Conservation (phyloP, 2,329 filamentous ascomycete genomes). For the Ceratocystis ficicola region DNA sequence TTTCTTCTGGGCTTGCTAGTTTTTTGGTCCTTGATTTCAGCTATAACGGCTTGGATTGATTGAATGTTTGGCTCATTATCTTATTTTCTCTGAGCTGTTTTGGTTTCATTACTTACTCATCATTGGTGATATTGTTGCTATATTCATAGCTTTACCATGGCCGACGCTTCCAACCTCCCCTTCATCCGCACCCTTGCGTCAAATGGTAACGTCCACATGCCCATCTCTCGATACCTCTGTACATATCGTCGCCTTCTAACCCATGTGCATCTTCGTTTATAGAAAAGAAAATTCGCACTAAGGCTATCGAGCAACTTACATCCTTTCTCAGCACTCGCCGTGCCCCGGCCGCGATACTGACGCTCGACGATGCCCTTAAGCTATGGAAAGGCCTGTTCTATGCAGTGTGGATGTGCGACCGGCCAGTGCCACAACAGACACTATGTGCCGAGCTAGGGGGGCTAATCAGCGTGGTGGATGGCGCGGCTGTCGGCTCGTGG, state of each 20-base stretch:
- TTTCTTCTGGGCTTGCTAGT: constrained; percentile 13
- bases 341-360: constrained; percentile 34
- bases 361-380: constrained; percentile 63
- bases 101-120: neutral
- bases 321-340: constrained; percentile 55
- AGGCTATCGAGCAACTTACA: constrained; percentile 63
- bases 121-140: neutral
- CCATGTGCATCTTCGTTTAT: neutral
- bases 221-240: neutral
- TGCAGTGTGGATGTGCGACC: constrained; percentile 87
- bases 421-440: constrained; percentile 72
- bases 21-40: neutral
- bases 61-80: neutral
- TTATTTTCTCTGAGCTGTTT: neutral
- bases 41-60: neutral
- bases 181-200: constrained; percentile 77
- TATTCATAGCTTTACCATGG: constrained; percentile 28
- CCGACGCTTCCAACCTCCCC: constrained; percentile 43
- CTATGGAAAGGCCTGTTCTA: constrained; percentile 94
- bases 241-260: constrained; percentile 1
- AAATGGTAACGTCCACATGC: constrained; percentile 47
- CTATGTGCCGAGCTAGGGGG: constrained; percentile 66
- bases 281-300: constrained; percentile 69
- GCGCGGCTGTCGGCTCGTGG: constrained; percentile 40
- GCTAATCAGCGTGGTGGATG: constrained; percentile 32